Percentiles rank a stretch among this genome's conserved stretches.
These are phyloP conservation scores for Oryza glumipatula DNA, from an alignment of 176 grass and related monocot species.

Conservation along the genomic window DNA sequence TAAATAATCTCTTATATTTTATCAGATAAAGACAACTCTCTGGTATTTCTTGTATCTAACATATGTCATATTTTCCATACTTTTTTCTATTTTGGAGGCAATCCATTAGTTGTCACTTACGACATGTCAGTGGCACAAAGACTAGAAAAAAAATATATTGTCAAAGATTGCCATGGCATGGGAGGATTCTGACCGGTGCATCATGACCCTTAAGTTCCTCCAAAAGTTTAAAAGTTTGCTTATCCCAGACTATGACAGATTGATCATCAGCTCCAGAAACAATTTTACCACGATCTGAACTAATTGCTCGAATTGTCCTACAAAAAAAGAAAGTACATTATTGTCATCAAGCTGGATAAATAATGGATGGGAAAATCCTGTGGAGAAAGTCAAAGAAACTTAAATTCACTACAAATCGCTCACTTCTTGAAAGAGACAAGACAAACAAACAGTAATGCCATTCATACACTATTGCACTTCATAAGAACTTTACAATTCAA, in stretches of 20 bases:
- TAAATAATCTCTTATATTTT: background rate
- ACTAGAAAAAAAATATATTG: background rate
- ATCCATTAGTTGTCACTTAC: background rate
- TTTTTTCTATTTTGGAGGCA: background rate
- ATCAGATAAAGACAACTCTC: background rate
- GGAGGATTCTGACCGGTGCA: constrained; percentile 58
- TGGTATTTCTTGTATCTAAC: background rate
- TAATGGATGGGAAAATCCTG: constrained; percentile 21
- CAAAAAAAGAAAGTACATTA: constrained; percentile 43
- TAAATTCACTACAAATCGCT: constrained; percentile 7
- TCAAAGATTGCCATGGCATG: too few relatives aligned
- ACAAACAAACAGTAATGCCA: background rate
- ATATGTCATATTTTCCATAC: background rate
- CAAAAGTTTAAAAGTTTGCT: constrained; percentile 86
- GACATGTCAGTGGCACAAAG: background rate
- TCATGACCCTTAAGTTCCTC: constrained; percentile 98
- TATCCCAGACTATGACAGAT: constrained; percentile 99
- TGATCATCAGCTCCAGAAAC: constrained; percentile 98
- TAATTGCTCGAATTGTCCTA: constrained; percentile 88
- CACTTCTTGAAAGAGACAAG: constrained; percentile 1
- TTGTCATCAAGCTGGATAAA: constrained; percentile 14
- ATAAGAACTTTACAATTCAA: constrained; percentile 8
- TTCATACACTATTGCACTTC: background rate
- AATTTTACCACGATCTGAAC: constrained; percentile 96
- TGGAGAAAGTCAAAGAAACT: constrained; percentile 36